Base-by-base conservation (phyloP, 2,329 filamentous ascomycete species). In the Penicillium sp. region DNA sequence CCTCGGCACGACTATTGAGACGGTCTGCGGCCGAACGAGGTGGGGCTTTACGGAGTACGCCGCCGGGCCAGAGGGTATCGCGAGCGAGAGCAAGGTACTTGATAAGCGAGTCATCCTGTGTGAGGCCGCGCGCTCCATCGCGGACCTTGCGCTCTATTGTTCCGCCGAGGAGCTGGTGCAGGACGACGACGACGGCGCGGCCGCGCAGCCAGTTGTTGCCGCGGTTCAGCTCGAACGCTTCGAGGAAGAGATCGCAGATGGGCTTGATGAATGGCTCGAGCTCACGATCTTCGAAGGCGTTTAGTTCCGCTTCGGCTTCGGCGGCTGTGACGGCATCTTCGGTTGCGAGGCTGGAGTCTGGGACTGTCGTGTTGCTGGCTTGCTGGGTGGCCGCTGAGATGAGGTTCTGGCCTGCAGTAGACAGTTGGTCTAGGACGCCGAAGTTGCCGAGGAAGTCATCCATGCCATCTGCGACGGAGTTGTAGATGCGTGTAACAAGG, bases 171-270 rank as follows among this genome's bases (percentile, higher is more conserved):
- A 99, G 84, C 74, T 99, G 94, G 71, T 99, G 94, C 21, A 99
- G 82, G 2, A 99, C 93, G 10, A 99, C 92, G 5, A 99, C 93
- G 1, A 97, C 94, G 0, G 94, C 94, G 23, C 94, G 87, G 0
- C 94, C 95, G 41, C 95, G 89, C 4, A 99, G 85, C 95, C 94
- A 99, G 74, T 96, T 97, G 75, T 95, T 97, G 41, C 93, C 93
- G 60, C 89, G 88, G 73, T 97, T 96, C 40, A 99, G 83, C 70
- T 96, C 93, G 70, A 99, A 99, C 0, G 92, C 86, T 72, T 99
- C 94, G 17, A 99, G 84, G 76, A 99, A 99, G 59, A 99, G 88
- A 74, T 99, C 94, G 75, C 93, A 97, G 61, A 99, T 97, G 4
- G 94, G 95, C 73, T 97, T 99, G 68, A 99, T 94, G 69, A 99